These are phyloP conservation scores for Phytophthora uliginosa DNA, from an alignment of 352 stramenopile species.

Conservation along the genomic window DNA sequence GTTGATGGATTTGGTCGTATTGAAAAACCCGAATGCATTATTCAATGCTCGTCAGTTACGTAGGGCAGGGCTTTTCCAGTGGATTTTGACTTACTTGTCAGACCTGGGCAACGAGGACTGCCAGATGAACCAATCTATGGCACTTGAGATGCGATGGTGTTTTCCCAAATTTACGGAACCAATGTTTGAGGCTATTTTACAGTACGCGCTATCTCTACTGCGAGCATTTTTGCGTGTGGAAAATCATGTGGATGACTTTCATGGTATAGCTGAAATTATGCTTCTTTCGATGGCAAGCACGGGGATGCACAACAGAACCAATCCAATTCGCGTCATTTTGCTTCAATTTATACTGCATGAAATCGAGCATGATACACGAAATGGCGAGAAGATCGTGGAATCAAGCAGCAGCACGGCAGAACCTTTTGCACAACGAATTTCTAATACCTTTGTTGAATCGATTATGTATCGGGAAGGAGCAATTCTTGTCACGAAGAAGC, in stretches of 20 bases:
- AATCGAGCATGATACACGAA: conserved; percentile 48
- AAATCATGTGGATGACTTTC: conserved; percentile 68
- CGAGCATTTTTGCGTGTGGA: conserved; percentile 61
- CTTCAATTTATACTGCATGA: conserved; percentile 71
- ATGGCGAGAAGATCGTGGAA: background rate
- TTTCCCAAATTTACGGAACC: conserved; percentile 56
- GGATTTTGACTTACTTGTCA: conserved; percentile 66
- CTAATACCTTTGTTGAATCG: conserved; percentile 53
- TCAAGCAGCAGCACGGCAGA: background rate
- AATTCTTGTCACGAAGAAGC: conserved; percentile 30
- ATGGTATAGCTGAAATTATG: conserved; percentile 51
- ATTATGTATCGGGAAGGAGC: conserved; percentile 40
- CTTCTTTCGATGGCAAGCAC: conserved; percentile 60
- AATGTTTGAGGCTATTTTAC: conserved; percentile 59
- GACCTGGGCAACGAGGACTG: conserved; percentile 61
- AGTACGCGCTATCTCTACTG: conserved; percentile 54
- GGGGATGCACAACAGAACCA: conserved; percentile 35
- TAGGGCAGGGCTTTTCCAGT: conserved; percentile 57
- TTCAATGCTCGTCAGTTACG: conserved; percentile 84
- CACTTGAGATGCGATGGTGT: conserved; percentile 59
- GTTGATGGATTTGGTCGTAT: conserved; percentile 56
- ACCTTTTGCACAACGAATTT: conserved; percentile 21
- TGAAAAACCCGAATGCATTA: conserved; percentile 73
- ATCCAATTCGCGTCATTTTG: conserved; percentile 48
- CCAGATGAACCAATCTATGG: conserved; percentile 30